Evolutionary conservation across 306 rosid species (phyloP), one percentile per base, ranked within the genome.

Genomic region (Castanea crenata): DNA sequence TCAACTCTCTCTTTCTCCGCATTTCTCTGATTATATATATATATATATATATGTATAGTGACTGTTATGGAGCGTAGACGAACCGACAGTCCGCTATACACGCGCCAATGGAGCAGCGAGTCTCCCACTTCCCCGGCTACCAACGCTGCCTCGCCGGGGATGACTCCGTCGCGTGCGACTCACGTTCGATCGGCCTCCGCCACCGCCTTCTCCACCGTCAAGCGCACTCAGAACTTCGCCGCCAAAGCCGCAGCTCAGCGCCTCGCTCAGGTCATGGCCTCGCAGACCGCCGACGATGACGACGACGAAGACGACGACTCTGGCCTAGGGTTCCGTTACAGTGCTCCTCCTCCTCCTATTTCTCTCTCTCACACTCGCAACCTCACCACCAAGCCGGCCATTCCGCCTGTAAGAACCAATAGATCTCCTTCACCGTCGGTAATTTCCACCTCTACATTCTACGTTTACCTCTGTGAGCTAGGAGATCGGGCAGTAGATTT

Each of bases 231-330:
- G 85, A 92, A 94, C 85, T 89, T 94, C 74, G 97, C 98, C 9
- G 97, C 97, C 69, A 94, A 91, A 86, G 98, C 98, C 32, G 98
- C 98, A 1, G 97, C 98, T 62, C 97, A 94, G 85, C 94, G 97
- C 68, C 97, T 94, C n/a, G 97, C 98, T 6, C 97, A 92, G 88
- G 98, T 94, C 67, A 94, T 94, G 97, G 97, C 98, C 72, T 94
- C 98, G 25, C 98, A 94, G 89, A 80, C 92, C 55, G 85, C 93
- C 52, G 96, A 34, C 34, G 90, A 84, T 11, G 88, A 81, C 62
- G 80, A 84, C 9, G 94, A 91, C 3, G 97, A 92, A 1, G 92
- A 87, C 5, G 97, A 88, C n/a, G 80, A 73, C 3, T 76, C 32
- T 61, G 93, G 91, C 86, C 82, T 92, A 20, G 98, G 92, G 29